Conservation (phyloP, 495 filamentous ascomycete genomes). For the Podospora pseudoanserina region DNA sequence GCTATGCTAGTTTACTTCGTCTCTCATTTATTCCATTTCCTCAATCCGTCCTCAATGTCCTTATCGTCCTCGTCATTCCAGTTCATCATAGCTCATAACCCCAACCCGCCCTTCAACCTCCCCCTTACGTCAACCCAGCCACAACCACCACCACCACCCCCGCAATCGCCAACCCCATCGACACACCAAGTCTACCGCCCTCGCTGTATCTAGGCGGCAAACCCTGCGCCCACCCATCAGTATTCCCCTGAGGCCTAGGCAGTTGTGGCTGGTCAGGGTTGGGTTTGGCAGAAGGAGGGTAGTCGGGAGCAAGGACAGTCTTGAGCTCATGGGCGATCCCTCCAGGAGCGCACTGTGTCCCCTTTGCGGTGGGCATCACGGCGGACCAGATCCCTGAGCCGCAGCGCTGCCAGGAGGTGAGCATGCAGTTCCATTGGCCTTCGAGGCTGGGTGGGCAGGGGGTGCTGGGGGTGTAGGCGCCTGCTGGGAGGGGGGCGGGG, state of each 20-base stretch:
- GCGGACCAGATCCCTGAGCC: constrained; percentile 32
- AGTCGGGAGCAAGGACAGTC: background rate
- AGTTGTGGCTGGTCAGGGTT: background rate
- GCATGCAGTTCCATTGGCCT: constrained; percentile 42
- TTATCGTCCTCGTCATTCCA: background rate
- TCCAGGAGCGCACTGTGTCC: background rate
- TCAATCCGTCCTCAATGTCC: background rate
- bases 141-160: background rate
- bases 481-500: background rate
- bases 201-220: background rate
- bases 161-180: background rate
- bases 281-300: background rate
- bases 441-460: constrained; percentile 28
- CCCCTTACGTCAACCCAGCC: background rate
- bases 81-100: background rate
- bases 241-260: background rate
- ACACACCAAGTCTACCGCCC: background rate
- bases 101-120: background rate
- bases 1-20: background rate
- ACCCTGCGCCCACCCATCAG: background rate
- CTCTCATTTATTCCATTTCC: background rate
- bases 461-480: constrained; percentile 12
- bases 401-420: constrained; percentile 38
- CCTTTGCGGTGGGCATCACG: background rate
- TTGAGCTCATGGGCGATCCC: background rate